Percentiles rank a stretch among this genome's conserved stretches.
phyloP scores from a whole-genome alignment of 2,329 filamentous ascomycete genomes.

The Huntiella savannae region DNA sequence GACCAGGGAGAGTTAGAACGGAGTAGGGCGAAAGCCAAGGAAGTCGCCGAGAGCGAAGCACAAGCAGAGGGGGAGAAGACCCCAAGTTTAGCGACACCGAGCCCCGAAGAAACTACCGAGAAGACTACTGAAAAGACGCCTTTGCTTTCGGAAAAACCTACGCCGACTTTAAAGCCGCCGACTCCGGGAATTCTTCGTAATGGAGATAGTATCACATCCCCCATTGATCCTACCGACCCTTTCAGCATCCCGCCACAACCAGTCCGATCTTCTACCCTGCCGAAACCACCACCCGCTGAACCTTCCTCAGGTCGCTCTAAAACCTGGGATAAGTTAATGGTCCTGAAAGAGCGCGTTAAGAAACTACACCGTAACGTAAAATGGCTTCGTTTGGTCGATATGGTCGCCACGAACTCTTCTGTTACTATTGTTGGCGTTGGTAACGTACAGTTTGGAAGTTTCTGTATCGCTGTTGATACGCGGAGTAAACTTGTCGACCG shows the following conservation, averaged over 20 bases:
- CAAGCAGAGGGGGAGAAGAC: constrained; percentile 6
- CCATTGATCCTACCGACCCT: constrained; percentile 6
- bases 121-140: background rate
- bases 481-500: constrained; percentile 79
- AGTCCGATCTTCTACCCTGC: constrained; percentile 1
- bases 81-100: background rate
- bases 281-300: constrained; percentile 12
- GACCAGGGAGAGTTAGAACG: constrained; percentile 46
- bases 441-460: constrained; percentile 62
- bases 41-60: constrained; percentile 12
- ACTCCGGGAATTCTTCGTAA: constrained; percentile 15
- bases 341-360: constrained; percentile 71
- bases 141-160: background rate
- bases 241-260: constrained; percentile 13
- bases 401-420: constrained; percentile 65
- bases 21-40: constrained; percentile 15
- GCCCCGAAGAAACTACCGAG: background rate
- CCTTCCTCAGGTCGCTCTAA: constrained; percentile 34
- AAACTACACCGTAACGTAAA: constrained; percentile 67
- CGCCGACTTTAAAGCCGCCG: background rate
- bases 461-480: constrained; percentile 79
- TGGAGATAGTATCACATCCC: constrained; percentile 14
- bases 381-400: constrained; percentile 76
- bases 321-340: constrained; percentile 64
- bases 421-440: constrained; percentile 66